Conservation (phyloP, 148 eudicot species). For the Amaranthus cruentus region DNA sequence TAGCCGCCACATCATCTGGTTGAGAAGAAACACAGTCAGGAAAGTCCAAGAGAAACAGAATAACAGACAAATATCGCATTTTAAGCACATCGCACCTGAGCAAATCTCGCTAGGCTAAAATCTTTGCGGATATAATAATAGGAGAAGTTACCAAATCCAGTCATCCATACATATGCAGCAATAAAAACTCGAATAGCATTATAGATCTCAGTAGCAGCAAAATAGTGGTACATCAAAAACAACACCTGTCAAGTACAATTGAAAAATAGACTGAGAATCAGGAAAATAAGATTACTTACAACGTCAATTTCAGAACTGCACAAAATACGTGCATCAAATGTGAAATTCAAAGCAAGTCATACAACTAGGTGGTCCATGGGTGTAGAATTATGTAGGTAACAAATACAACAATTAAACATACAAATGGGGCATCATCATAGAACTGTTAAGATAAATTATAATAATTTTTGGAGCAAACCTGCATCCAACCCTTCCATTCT, state of each 20-base stretch:
- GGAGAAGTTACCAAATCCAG: constrained; percentile 97
- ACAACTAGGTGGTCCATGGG: not conserved
- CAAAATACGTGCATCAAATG: not conserved
- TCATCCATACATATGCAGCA: constrained; percentile 98
- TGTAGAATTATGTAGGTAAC: not conserved
- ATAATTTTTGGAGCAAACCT: constrained; percentile 40
- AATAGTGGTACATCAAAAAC: constrained; percentile 92
- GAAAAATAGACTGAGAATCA: constrained; percentile 7
- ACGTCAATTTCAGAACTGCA: not conserved
- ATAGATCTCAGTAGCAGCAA: constrained; percentile 86
- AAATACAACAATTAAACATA: not conserved
- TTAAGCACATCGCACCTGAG: constrained; percentile 53
- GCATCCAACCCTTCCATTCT: constrained; percentile 99
- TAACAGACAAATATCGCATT: not conserved
- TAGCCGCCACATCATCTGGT: constrained; percentile 99
- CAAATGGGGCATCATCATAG: not conserved
- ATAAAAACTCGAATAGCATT: constrained; percentile 90
- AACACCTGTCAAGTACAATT: constrained; percentile 46
- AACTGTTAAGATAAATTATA: not conserved
- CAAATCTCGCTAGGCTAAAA: constrained; percentile 86
- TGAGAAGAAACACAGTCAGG: constrained; percentile 25
- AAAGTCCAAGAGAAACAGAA: constrained; percentile 2
- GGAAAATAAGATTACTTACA: not conserved
- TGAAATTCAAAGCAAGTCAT: not conserved
- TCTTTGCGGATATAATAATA: constrained; percentile 91